Evolutionary conservation across 495 filamentous ascomycete genomes (phyloP), one percentile per base, ranked within the genome.

Genomic region (Lophiotrema nucula): DNA sequence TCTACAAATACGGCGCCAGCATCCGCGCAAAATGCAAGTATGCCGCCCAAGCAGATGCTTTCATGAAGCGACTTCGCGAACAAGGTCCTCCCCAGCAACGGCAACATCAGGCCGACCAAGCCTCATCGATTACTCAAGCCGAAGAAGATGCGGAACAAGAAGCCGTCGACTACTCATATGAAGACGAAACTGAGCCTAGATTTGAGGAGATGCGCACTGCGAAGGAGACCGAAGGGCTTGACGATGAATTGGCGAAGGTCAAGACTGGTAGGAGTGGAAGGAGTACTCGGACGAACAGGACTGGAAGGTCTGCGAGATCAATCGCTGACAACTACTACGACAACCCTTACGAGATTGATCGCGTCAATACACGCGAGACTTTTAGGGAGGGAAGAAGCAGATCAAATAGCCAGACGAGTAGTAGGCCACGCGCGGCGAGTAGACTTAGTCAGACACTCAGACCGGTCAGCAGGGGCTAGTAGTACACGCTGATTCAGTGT

Each of bases 21-120:
- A 87, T 95, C 59, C 79, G 89, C 5, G 72, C 73, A 52, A 77
- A 76, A 47, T 93, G 89, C 80, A 87, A 86, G 76, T 95, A 83
- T 67, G 84, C 89, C 23, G 81, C 83, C 37, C 79, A 88, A 67
- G 79, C 86, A 12, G 83, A 81, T 0, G 74, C 67, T 15, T 76
- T 81, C 33, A 64, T 86, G 62, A 67, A 62, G 48, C 65, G 67
- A 33, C 68, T 80, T 51, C 71, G 71, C 26, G 62, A 50, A 3
- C 60, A 70, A 21, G 54, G 50, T 1, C 22, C 58, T 15, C 44
- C 44, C 8, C 15, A 19, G n/a, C 12, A 25, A 27, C 11, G 18
- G 0, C 19, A 53, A 19, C 25, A 19, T 41, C 2, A 19, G 31
- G 8, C 16, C 47, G 18, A 58, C 23, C 18, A 57, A 3, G 27